Evolutionary conservation across 176 grass and related monocot genomes (phyloP).

Genomic region (Saccharum officinarum): DNA sequence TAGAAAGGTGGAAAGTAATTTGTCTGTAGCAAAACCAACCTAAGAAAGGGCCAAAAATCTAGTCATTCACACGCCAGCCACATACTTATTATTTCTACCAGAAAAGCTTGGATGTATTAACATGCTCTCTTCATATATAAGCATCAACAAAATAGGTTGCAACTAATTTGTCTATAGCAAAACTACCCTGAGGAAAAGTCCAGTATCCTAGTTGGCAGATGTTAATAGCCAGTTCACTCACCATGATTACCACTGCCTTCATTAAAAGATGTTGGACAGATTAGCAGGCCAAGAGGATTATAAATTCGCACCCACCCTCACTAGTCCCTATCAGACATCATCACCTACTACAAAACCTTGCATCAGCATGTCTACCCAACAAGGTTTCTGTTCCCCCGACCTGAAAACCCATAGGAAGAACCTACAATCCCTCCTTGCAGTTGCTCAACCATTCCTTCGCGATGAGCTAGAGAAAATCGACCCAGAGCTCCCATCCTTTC

Average conservation of each 20-base stretch:
- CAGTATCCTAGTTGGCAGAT: conserved; percentile 7
- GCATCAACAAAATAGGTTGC: neutral
- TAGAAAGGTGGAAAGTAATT: conserved; percentile 8
- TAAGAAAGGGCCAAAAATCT: neutral
- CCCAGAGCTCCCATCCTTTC: conserved; percentile 47
- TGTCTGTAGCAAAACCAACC: neutral
- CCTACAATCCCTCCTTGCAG: conserved; percentile 41
- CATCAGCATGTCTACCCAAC: neutral
- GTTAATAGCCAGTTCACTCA: neutral
- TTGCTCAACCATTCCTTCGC: conserved; percentile 55
- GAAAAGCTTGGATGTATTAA: conserved; percentile 9
- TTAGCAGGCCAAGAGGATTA: neutral
- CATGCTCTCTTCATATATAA: neutral
- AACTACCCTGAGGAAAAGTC: neutral
- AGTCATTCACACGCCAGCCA: neutral
- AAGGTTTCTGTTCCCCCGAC: neutral
- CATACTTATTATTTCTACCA: neutral
- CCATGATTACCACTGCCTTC: neutral
- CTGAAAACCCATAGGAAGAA: conserved; percentile 21
- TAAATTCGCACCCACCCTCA: conserved; percentile 1
- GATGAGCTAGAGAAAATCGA: conserved; percentile 53
- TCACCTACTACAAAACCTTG: neutral
- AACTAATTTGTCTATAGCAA: conserved; percentile 6
- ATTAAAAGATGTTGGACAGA: neutral
- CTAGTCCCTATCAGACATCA: neutral